These are phyloP conservation scores for Coemansia sp. DNA, from an alignment of 371 early-diverging fungal species.

Conservation along the genomic window DNA sequence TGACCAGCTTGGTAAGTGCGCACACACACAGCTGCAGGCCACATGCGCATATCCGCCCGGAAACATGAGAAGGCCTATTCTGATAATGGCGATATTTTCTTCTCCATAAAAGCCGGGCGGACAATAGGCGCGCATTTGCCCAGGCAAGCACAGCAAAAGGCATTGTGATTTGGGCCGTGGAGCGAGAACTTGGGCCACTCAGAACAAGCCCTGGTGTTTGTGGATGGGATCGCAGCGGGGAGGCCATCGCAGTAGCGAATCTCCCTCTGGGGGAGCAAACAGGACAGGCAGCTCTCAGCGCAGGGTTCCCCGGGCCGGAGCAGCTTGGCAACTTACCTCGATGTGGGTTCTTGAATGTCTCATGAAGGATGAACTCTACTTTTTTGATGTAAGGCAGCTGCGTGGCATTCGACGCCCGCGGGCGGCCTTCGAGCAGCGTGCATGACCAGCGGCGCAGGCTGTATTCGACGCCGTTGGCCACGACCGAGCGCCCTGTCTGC, in stretches of 20 bases:
- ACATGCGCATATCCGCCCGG: not conserved
- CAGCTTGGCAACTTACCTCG: constrained; percentile 54
- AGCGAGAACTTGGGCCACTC: not conserved
- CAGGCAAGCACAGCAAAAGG: not conserved
- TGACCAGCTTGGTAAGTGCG: not conserved
- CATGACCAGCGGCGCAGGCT: constrained; percentile 42
- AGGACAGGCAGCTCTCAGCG: not conserved
- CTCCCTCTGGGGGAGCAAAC: constrained; percentile 3
- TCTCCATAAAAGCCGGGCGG: not conserved
- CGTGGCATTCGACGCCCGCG: constrained; percentile 13
- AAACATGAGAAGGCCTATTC: not conserved
- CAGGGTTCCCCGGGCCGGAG: constrained; percentile 2
- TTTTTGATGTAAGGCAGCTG: constrained; percentile 59
- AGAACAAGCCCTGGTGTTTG: not conserved
- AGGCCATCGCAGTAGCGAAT: not conserved
- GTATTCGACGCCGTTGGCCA: constrained; percentile 29
- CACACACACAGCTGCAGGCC: not conserved
- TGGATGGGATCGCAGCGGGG: not conserved
- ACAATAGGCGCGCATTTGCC: not conserved
- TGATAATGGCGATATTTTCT: not conserved
- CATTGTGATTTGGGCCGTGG: not conserved
- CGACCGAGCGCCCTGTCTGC: constrained; percentile 16
- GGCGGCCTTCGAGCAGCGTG: constrained; percentile 37
- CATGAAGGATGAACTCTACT: constrained; percentile 73
- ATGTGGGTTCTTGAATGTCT: constrained; percentile 63